Base-by-base conservation (phyloP, 495 filamentous ascomycete genomes). In the Aspergillus hancockii region DNA sequence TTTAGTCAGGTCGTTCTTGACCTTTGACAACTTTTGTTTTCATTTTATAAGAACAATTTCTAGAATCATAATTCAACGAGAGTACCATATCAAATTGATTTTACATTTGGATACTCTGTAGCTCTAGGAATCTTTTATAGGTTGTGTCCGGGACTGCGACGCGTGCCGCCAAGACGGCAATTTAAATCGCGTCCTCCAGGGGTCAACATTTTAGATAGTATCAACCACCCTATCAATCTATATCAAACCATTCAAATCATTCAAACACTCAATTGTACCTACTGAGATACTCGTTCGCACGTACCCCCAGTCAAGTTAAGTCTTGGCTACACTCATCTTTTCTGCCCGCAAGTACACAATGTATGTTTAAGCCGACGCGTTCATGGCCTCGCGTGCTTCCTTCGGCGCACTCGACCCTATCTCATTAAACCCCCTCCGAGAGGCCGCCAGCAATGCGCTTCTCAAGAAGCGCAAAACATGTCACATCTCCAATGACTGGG, bases 381-480 rank as follows among this genome's bases (percentile, higher is more conserved):
- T 59, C 66, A 79, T 79, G 75, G 67, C 75, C 65, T 70, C 75
- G 59, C 70, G 66, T 50, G 65, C 57, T 57, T 62, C 61, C 47
- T 61, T 66, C 53, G 64, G 63, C 62, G 63, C 66, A 53, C 68
- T 77, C 51, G 70, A 76, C 64, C 63, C 74, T 43, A 66, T 73
- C 63, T 59, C 71, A 38, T 62, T 76, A 55, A 74, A 75, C 61
- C 45, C 41, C 22, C 43, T 22, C 43, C 72, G 61, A 50, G 62
- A 73, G 49, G 65, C 74, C 49, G 52, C 60, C 43, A 28, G 52
- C 45, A 64, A 63, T 49, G 69, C 67, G 25, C 62, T 64, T 3
- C 54, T 61, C 14, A 77, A 73, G 46, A 78, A 73, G 54, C 73
- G 76, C 46, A 79, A 77, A 54, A 55, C 64, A 47, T 55, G 49